phyloP scores from a whole-genome alignment of 306 rosid genomes.

The Abrus precatorius region DNA sequence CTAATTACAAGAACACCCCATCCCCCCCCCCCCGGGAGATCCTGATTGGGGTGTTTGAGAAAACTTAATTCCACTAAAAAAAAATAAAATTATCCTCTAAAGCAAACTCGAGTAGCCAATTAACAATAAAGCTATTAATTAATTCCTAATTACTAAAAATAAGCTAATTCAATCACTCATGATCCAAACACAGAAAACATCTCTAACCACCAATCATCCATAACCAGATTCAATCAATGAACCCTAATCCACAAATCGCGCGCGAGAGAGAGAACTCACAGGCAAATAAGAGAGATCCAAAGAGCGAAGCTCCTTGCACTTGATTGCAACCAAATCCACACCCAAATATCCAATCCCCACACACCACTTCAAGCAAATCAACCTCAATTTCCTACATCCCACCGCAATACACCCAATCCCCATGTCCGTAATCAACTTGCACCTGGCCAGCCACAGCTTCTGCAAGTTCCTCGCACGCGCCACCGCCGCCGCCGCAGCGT shows the following conservation, averaged over 20 bases:
- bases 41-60: not conserved
- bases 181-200: not conserved
- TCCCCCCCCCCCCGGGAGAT: too few species aligned
- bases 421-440: conserved; percentile 81
- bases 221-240: not conserved
- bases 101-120: not conserved
- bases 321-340: conserved; percentile 81
- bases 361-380: conserved; percentile 87
- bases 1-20: not conserved
- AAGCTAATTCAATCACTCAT: not conserved
- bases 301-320: conserved; percentile 72
- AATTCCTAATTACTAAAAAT: not conserved
- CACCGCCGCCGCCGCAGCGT: conserved; percentile 69
- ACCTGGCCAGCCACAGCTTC: conserved; percentile 83
- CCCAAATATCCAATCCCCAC: conserved; percentile 87
- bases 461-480: conserved; percentile 81
- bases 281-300: conserved; percentile 92
- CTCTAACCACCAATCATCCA: not conserved
- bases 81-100: not conserved
- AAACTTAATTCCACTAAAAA: not conserved
- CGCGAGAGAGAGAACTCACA: conserved; percentile 48
- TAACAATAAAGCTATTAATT: not conserved
- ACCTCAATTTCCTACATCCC: conserved; percentile 79
- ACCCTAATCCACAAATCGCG: not conserved
- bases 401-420: conserved; percentile 95